Base-by-base conservation (phyloP, 805 yeast genomes). In the Candida taoyuanica region DNA sequence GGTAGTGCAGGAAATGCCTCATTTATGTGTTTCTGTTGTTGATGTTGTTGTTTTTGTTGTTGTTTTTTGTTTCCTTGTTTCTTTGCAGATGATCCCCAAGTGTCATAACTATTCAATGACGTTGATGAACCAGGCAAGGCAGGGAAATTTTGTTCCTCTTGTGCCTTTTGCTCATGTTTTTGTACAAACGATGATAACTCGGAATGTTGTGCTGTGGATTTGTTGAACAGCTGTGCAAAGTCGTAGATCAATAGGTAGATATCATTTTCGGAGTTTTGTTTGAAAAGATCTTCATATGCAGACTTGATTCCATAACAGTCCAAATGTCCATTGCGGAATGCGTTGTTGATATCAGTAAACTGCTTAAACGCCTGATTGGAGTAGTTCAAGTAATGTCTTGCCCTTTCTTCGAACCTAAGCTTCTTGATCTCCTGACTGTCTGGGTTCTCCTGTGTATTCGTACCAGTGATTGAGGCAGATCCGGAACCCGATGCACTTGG, bases 391-490 rank as follows among this genome's bases (percentile, higher is more conserved):
- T 86, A 85, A 57, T 84, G 88, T 55, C 81, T 79, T 2, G 95
- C 96, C 53, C 96, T 69, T 56, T 86, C 95, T 46, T 84, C 91
- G 20, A 87, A 68, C 48, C 96, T 71, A 55, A 70, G 62, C 44
- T 65, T 71, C 48, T 76, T 83, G 1, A 71, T 58, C 20, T 59
- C 60, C 16, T 46, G 34, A 4, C 76, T 59, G 38, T 71, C 75
- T n/a, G 48, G 53, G 18, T 61, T 65, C 17, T 51, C 58, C 24
- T 21, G 24, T 21, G 24, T 11, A 11, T 11, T 21, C 11, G 24
- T 21, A n/a, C n/a, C n/a, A n/a, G n/a, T n/a, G n/a, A n/a, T n/a
- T n/a, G n/a, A n/a, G n/a, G n/a, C n/a, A 8, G 24, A 24, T 4
- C 15, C n/a, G 6, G 39, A 29, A 4, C 25, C 6, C 16, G 33